These are phyloP conservation scores for Amphicarpaea edgeworthii DNA, from an alignment of 306 rosid species.

Conservation along the genomic window DNA sequence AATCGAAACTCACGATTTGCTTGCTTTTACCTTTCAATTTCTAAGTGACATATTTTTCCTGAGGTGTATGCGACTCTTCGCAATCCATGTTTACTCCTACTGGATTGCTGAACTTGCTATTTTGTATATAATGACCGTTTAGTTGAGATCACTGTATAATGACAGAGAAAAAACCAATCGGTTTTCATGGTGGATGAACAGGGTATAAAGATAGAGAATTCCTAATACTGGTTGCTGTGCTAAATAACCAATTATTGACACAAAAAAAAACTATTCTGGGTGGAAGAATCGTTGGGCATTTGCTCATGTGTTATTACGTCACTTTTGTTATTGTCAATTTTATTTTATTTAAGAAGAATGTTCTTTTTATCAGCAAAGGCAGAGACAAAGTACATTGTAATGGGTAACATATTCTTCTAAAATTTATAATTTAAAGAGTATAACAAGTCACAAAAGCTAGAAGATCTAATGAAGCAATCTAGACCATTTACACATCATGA, in stretches of 20 bases:
- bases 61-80: conserved; percentile 15
- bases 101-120: conserved; percentile 20
- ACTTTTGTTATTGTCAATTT: background rate
- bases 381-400: background rate
- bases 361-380: background rate
- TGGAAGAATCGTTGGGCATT: conserved; percentile 17
- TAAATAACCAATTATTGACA: background rate
- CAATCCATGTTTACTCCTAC: conserved; percentile 28
- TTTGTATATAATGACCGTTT: conserved; percentile 8
- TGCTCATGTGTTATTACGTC: background rate
- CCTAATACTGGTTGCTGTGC: conserved; percentile 20
- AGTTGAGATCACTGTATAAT: conserved; percentile 20
- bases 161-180: background rate
- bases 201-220: background rate
- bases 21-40: conserved; percentile 18
- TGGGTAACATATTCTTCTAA: background rate
- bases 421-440: background rate
- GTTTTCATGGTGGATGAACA: conserved; percentile 23
- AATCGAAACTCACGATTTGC: conserved; percentile 3
- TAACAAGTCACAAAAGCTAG: background rate
- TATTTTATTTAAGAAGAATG: background rate
- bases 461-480: conserved; percentile 25
- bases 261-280: background rate
- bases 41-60: background rate
- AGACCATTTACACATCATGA: conserved; percentile 9